These are phyloP conservation scores for Sporodiniella umbellata DNA, from an alignment of 371 early-diverging fungal species.

Conservation along the genomic window DNA sequence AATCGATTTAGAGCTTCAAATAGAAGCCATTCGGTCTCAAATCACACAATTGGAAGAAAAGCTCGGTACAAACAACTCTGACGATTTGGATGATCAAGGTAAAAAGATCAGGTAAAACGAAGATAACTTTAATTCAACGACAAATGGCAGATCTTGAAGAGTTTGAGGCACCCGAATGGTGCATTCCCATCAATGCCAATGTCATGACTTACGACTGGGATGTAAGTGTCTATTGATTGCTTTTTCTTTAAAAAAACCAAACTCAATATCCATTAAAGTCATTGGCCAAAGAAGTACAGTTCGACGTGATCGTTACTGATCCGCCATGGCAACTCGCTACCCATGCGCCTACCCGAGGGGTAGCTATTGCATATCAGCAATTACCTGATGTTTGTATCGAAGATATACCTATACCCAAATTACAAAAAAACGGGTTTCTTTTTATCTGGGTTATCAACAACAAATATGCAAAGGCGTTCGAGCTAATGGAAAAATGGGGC, in stretches of 20 bases:
- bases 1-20: slow-evolving; percentile 49
- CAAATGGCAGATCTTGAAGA: slow-evolving; percentile 68
- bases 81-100: slow-evolving; percentile 34
- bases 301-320: slow-evolving; percentile 91
- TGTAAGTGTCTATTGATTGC: slow-evolving; percentile 54
- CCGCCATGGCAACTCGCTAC: slow-evolving; percentile 98
- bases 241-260: no score
- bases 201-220: slow-evolving; percentile 94
- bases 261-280: no score
- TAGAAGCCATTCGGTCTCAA: slow-evolving; percentile 55
- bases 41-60: slow-evolving; percentile 56
- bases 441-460: slow-evolving; percentile 97
- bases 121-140: neutral
- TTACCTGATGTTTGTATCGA: slow-evolving; percentile 90
- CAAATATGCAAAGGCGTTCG: slow-evolving; percentile 92
- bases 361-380: slow-evolving; percentile 93
- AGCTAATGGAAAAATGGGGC: slow-evolving; percentile 92
- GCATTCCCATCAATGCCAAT: slow-evolving; percentile 91
- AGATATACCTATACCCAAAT: slow-evolving; percentile 80
- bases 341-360: slow-evolving; percentile 91
- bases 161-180: slow-evolving; percentile 91
- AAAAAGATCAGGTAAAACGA: neutral
- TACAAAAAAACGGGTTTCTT: slow-evolving; percentile 85
- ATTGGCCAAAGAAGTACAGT: slow-evolving; percentile 78
- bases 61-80: slow-evolving; percentile 26